These are phyloP conservation scores for Globisporangium yorkense DNA, from an alignment of 352 stramenopile genomes.

Conservation along the genomic window DNA sequence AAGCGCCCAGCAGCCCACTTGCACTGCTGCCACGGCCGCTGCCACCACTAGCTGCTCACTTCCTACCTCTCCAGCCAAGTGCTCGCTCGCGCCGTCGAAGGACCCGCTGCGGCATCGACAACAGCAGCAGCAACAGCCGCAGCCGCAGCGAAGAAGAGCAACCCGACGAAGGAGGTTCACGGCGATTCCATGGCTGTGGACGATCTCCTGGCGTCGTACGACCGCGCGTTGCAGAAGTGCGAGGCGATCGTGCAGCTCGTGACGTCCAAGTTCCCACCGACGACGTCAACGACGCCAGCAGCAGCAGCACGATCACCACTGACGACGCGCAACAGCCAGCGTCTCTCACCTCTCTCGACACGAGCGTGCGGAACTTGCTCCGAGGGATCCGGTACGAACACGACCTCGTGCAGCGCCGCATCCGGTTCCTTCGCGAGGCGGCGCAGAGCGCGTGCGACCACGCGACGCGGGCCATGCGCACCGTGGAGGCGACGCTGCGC, in stretches of 20 bases:
- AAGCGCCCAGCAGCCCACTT: no score
- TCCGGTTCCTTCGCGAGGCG: conserved; percentile 42
- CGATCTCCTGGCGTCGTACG: conserved; percentile 37
- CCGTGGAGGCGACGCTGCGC: conserved; percentile 44
- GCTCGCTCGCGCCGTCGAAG: no score
- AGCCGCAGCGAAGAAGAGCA: conserved; percentile 9
- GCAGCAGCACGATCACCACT: no score
- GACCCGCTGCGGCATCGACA: neutral
- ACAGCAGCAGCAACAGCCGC: conserved; percentile 11
- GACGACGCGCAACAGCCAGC: no score
- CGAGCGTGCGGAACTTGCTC: conserved; percentile 43
- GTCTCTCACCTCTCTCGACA: neutral
- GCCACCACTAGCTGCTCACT: no score
- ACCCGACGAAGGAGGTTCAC: conserved; percentile 9
- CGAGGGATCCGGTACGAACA: conserved; percentile 61
- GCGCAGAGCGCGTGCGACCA: conserved; percentile 40
- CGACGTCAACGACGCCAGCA: neutral
- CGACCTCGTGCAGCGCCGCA: conserved; percentile 36
- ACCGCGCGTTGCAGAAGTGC: conserved; percentile 37
- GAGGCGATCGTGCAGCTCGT: conserved; percentile 35
- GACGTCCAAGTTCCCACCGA: conserved; percentile 1
- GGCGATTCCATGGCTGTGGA: conserved; percentile 26
- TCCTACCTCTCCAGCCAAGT: no score
- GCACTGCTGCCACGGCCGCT: no score
- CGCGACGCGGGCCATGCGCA: conserved; percentile 34